phyloP scores from a whole-genome alignment of 116 monocot genomes.

The Cymodocea nodosa region DNA sequence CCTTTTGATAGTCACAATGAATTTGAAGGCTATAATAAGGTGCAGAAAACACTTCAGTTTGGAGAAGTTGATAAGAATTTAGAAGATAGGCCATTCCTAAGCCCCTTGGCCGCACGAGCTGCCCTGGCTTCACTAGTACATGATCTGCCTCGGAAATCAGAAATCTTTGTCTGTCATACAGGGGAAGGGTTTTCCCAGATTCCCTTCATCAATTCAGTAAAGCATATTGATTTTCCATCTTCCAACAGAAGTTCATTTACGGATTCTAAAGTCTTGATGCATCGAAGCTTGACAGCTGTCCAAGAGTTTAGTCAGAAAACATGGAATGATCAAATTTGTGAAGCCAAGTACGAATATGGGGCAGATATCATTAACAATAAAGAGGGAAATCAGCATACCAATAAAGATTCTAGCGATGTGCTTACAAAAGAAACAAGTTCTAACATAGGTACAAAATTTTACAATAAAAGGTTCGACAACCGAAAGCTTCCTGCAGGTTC shows the following conservation, averaged over 20 bases:
- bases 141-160: constrained; percentile 15
- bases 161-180: neutral
- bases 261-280: neutral
- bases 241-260: neutral
- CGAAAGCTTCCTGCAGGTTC: neutral
- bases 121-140: constrained; percentile 42
- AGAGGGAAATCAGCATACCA: neutral
- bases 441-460: neutral
- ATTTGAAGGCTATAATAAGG: neutral
- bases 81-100: constrained; percentile 26
- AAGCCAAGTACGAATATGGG: neutral
- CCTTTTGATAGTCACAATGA: neutral
- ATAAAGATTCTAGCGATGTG: neutral
- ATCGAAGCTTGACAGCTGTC: neutral
- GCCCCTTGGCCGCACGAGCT: constrained; percentile 52
- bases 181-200: too few species aligned
- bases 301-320: neutral
- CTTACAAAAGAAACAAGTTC: neutral
- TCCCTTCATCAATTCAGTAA: too few species aligned
- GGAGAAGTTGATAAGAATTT: constrained; percentile 5
- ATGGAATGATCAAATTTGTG: neutral
- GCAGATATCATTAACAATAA: neutral
- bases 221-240: neutral
- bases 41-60: constrained; percentile 9
- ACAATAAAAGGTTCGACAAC: neutral